These are phyloP conservation scores for Ceratocystis lukuohia DNA, from an alignment of 2,329 filamentous ascomycete species.

Conservation along the genomic window DNA sequence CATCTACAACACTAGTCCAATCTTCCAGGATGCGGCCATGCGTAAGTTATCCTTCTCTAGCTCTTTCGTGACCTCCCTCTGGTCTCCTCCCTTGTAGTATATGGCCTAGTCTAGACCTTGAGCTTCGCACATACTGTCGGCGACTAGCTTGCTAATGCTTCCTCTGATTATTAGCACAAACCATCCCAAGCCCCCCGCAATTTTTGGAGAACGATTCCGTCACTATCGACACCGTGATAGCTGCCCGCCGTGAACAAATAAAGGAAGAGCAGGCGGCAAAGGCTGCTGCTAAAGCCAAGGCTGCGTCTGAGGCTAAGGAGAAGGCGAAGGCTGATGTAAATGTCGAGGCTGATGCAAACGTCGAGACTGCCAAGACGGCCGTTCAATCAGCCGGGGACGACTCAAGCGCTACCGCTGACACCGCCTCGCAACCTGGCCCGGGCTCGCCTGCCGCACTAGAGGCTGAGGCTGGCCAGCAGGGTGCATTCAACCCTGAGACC, in stretches of 20 bases:
- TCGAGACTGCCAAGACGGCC: slow-evolving; percentile 21
- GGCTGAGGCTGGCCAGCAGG: slow-evolving; percentile 72
- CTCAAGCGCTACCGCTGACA: slow-evolving; percentile 21
- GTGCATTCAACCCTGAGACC: slow-evolving; percentile 94
- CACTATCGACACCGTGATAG: slow-evolving; percentile 54
- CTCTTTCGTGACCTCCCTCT: not conserved
- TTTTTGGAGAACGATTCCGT: slow-evolving; percentile 45
- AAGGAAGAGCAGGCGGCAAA: slow-evolving; percentile 26
- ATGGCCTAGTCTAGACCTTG: too few species aligned
- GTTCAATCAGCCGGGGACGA: slow-evolving; percentile 21
- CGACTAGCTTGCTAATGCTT: not conserved
- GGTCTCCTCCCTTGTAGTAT: too few species aligned
- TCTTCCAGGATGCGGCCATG: slow-evolving; percentile 71
- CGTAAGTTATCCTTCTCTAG: slow-evolving; percentile 34
- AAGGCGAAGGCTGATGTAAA: slow-evolving; percentile 22
- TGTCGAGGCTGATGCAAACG: not conserved
- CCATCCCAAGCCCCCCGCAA: slow-evolving; percentile 22
- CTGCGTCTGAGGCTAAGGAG: slow-evolving; percentile 25
- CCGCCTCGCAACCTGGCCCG: slow-evolving; percentile 19
- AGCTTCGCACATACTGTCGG: not conserved
- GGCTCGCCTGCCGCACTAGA: slow-evolving; percentile 46
- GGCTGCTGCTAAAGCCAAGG: slow-evolving; percentile 20
- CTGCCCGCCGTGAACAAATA: slow-evolving; percentile 45
- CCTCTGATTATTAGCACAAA: slow-evolving; percentile 11
- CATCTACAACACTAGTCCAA: slow-evolving; percentile 81